Evolutionary conservation across 73 alveolate genomes (phyloP).

Genomic region (Paramecium primaurelia): DNA sequence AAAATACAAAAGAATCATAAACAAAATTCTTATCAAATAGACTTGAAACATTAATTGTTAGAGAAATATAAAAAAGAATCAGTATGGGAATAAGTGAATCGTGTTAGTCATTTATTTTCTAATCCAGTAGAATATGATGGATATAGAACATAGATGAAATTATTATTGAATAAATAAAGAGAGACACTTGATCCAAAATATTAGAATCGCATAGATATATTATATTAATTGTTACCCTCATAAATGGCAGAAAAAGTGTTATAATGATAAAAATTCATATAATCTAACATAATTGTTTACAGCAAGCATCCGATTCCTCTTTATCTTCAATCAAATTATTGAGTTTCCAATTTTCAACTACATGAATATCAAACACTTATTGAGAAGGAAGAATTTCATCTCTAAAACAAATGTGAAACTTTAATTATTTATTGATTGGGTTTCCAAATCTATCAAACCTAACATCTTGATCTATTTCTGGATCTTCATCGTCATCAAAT

Average conservation of each 20-base stretch:
- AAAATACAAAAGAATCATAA: neutral
- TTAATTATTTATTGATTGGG: neutral
- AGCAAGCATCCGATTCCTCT: neutral
- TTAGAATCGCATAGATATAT: neutral
- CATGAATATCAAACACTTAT: neutral
- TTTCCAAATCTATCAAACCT: neutral
- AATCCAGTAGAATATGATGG: neutral
- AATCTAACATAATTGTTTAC: neutral
- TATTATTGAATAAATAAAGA: neutral
- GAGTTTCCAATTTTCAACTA: neutral
- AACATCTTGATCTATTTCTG: neutral
- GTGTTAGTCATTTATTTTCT: neutral
- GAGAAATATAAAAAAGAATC: neutral
- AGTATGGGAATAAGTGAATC: neutral
- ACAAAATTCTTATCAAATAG: neutral
- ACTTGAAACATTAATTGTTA: neutral
- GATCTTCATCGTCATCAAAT: neutral
- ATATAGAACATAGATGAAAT: neutral
- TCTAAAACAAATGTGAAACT: neutral
- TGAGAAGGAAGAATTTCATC: neutral
- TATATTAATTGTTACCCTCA: neutral
- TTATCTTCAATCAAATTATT: neutral
- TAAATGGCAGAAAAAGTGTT: neutral
- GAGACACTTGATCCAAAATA: neutral
- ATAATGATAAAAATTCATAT: neutral